Evolutionary conservation across 345 rosid genomes (phyloP).

Genomic region (Arabidopsis arenosa): DNA sequence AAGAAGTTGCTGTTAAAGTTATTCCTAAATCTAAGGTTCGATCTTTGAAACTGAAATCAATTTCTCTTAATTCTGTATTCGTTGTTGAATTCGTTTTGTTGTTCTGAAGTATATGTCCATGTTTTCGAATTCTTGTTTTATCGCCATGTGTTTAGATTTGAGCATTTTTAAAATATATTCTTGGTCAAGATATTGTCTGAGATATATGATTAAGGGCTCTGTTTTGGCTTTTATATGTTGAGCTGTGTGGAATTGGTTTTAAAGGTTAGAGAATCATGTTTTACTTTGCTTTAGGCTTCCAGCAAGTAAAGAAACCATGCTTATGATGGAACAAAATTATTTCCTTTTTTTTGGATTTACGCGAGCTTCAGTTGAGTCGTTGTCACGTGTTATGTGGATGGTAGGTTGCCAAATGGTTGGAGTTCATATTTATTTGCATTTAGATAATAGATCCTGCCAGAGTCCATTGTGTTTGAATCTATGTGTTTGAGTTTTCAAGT

Average conservation of each 20-base stretch:
- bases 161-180: neutral
- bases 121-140: constrained; percentile 22
- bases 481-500: constrained; percentile 6
- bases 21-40: constrained; percentile 91
- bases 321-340: neutral
- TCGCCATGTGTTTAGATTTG: constrained; percentile 21
- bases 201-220: constrained; percentile 1
- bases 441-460: neutral
- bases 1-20: constrained; percentile 90
- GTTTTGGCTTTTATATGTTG: constrained; percentile 15
- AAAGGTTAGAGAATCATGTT: neutral
- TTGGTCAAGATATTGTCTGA: neutral
- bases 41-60: neutral
- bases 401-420: neutral
- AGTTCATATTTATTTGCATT: neutral
- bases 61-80: neutral
- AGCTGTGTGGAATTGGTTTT: neutral
- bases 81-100: neutral
- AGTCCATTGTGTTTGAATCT: constrained; percentile 3
- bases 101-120: neutral
- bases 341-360: neutral
- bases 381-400: neutral
- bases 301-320: too few relatives aligned
- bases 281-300: neutral
- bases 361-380: neutral